Conservation (phyloP, 148 eudicot genomes). For the Camellia lanceoleosa region DNA sequence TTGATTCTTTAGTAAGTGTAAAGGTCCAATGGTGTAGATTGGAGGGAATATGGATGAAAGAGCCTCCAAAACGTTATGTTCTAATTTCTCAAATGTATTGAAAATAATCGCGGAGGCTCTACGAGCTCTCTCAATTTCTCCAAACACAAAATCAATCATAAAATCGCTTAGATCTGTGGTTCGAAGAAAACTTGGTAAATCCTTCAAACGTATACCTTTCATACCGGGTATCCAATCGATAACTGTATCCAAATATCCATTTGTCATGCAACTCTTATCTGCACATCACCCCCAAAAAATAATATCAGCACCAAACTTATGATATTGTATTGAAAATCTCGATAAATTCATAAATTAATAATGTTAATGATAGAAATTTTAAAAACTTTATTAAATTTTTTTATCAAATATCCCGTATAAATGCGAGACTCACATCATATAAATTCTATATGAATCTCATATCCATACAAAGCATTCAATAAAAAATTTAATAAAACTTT, state of each 20-base stretch:
- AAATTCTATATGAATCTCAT: too few relatives aligned
- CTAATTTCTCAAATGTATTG: conserved; percentile 30
- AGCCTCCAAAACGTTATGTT: neutral
- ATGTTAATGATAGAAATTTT: too few relatives aligned
- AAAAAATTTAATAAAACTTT: too few relatives aligned
- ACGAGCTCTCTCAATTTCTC: neutral
- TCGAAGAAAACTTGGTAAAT: neutral
- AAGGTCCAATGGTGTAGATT: neutral
- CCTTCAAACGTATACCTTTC: neutral
- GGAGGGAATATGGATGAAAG: neutral
- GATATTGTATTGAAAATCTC: too few relatives aligned
- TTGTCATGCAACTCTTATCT: neutral
- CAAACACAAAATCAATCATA: too few relatives aligned
- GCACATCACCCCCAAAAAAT: neutral
- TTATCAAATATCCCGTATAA: too few relatives aligned
- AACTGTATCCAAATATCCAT: neutral
- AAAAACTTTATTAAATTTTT: too few relatives aligned
- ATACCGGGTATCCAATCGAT: neutral
- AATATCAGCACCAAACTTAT: too few relatives aligned
- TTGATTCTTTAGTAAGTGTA: neutral
- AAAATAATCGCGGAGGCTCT: conserved; percentile 21
- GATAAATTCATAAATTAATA: too few relatives aligned
- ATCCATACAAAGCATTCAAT: too few relatives aligned
- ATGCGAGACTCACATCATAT: too few relatives aligned
- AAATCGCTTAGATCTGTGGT: neutral